A percentile compares a stretch with the other conserved stretches of the same genome.
phyloP scores from a whole-genome alignment of 768 basidiomycete genomes.

The Vararia minispora region DNA sequence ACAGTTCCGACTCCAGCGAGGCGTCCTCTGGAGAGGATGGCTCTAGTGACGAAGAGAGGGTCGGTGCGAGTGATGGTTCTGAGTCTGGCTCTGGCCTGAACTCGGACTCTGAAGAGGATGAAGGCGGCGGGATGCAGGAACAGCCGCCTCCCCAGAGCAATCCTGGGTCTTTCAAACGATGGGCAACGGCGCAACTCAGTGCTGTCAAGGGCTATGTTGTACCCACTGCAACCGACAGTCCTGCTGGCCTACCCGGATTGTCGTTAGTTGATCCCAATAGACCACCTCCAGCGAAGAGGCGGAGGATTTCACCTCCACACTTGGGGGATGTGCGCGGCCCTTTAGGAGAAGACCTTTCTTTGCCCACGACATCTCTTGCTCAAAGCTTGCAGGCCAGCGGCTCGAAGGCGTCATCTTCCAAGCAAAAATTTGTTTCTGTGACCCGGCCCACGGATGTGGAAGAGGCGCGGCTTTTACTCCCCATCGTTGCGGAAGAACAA shows the following conservation, averaged over 20 bases:
- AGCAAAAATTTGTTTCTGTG: conserved; percentile 38
- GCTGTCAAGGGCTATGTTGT: conserved; percentile 31
- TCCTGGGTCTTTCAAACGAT: conserved; percentile 66
- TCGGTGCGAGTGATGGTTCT: conserved; percentile 7
- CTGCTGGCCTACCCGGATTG: background rate
- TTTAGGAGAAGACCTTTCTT: conserved; percentile 56
- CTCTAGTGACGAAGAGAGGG: conserved; percentile 20
- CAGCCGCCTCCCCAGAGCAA: conserved; percentile 25
- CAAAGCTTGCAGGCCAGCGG: conserved; percentile 27
- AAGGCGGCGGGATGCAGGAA: conserved; percentile 13
- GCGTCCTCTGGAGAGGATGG: conserved; percentile 24
- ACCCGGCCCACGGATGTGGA: conserved; percentile 60
- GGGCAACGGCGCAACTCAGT: conserved; percentile 76
- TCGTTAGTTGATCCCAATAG: background rate
- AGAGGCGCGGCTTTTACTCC: conserved; percentile 67
- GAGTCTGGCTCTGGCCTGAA: conserved; percentile 9
- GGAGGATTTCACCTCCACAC: conserved; percentile 26
- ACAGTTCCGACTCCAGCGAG: conserved; percentile 70
- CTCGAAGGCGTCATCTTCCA: conserved; percentile 6
- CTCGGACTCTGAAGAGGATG: conserved; percentile 14
- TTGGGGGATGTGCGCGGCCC: conserved; percentile 60
- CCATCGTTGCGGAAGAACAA: conserved; percentile 90
- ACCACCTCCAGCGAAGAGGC: conserved; percentile 32
- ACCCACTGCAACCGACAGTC: conserved; percentile 9
- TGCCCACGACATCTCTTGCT: conserved; percentile 60